Percentiles rank a stretch among this genome's conserved stretches.
Evolutionary conservation across 2,329 filamentous ascomycete species (phyloP).

Genomic region (Cryphonectria nitschkei): DNA sequence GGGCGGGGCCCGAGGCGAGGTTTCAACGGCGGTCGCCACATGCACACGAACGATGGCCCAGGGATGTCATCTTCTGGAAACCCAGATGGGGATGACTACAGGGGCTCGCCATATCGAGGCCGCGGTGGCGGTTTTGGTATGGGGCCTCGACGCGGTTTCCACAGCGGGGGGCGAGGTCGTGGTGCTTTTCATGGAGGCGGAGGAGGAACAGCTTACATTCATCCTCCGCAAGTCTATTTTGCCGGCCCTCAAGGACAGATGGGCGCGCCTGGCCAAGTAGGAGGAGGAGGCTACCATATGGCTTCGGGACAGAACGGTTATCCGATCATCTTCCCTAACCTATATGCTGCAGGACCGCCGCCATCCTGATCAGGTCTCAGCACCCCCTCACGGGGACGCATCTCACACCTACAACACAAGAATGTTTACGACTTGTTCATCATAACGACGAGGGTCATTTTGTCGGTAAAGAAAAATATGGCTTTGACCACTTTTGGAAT

Average conservation of each 20-base stretch:
- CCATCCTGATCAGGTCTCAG: neutral
- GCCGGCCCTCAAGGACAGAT: constrained; percentile 16
- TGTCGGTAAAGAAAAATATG: too few relatives aligned
- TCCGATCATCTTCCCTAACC: constrained; percentile 5
- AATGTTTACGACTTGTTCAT: neutral
- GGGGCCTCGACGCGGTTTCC: constrained; percentile 17
- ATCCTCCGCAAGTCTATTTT: constrained; percentile 8
- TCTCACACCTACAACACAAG: neutral
- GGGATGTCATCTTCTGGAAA: neutral
- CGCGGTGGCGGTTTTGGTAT: constrained; percentile 1
- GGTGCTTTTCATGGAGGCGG: constrained; percentile 8
- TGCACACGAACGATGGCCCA: neutral
- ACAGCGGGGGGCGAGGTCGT: constrained; percentile 20
- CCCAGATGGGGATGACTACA: constrained; percentile 5
- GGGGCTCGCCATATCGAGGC: constrained; percentile 17
- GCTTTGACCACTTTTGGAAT: too few relatives aligned
- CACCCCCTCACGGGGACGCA: neutral
- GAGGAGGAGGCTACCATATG: constrained; percentile 16
- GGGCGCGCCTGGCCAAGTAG: neutral
- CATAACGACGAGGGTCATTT: too few relatives aligned
- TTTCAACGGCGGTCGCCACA: neutral
- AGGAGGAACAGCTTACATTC: neutral
- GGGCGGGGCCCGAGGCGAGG: constrained; percentile 31
- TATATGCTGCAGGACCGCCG: constrained; percentile 20
- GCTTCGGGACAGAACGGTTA: constrained; percentile 7